Percentiles rank a stretch among this genome's conserved stretches.
phyloP scores from a whole-genome alignment of 1,284 basidiomycete genomes.

The Lentinula novae-zelandiae region DNA sequence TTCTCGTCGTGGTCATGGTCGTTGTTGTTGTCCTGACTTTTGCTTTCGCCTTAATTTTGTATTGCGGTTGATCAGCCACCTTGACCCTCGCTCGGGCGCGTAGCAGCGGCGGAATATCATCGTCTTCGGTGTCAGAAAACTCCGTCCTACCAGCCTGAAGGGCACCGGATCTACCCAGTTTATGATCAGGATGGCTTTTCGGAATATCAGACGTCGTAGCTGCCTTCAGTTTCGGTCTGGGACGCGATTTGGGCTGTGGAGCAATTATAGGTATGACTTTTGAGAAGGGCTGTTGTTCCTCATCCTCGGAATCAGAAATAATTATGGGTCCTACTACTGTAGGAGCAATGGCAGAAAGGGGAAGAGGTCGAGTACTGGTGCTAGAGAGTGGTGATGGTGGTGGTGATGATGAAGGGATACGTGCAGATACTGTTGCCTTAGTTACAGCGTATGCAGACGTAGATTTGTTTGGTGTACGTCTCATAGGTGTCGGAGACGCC shows the following conservation, averaged over 20 bases:
- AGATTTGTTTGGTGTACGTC: slow-evolving; percentile 8
- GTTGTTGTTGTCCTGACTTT: background rate
- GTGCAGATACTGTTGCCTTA: background rate
- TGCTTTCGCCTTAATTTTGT: background rate
- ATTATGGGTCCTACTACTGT: background rate
- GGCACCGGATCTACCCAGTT: background rate
- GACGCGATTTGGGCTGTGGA: background rate
- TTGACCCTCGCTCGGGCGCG: slow-evolving; percentile 4
- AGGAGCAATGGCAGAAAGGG: background rate
- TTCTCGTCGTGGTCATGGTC: background rate
- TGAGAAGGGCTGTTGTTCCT: background rate
- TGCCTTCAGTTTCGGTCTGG: background rate
- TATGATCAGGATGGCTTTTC: background rate
- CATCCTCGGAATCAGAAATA: background rate
- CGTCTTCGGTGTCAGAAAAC: background rate
- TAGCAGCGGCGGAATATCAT: background rate
- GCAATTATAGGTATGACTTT: background rate
- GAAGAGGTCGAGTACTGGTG: background rate
- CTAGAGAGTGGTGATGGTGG: background rate
- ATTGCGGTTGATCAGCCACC: background rate
- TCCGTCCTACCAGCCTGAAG: background rate
- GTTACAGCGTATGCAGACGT: background rate
- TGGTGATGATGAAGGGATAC: background rate
- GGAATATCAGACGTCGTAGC: background rate
- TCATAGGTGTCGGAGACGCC: slow-evolving; percentile 9